These are phyloP conservation scores for Coemansia sp. DNA, from an alignment of 192 early-diverging fungal genomes.

Conservation along the genomic window DNA sequence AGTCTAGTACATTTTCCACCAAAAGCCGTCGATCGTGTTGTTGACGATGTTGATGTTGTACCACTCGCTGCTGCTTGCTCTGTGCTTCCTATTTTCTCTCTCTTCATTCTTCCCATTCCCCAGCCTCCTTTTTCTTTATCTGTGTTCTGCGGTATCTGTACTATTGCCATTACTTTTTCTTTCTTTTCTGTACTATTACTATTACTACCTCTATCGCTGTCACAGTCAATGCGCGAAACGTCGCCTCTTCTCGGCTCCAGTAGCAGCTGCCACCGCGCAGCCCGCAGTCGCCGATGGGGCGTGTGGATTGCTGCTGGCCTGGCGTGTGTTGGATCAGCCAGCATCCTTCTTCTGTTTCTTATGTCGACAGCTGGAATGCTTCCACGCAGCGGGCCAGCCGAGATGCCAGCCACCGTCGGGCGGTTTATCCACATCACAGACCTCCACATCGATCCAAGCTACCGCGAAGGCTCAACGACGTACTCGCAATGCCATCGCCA, in stretches of 20 bases:
- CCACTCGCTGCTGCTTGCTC: too few relatives aligned
- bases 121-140: too few relatives aligned
- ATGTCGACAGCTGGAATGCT: background rate
- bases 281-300: background rate
- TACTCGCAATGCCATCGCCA: slow-evolving; percentile 61
- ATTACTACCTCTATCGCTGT: background rate
- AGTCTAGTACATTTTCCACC: too few relatives aligned
- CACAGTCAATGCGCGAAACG: background rate
- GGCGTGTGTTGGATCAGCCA: background rate
- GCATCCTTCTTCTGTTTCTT: background rate
- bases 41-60: too few relatives aligned
- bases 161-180: background rate
- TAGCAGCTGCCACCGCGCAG: background rate
- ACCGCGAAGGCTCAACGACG: slow-evolving; percentile 54
- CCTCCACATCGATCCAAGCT: slow-evolving; percentile 66
- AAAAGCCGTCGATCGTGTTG: too few relatives aligned
- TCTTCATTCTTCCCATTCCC: too few relatives aligned
- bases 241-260: background rate
- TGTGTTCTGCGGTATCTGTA: too few relatives aligned
- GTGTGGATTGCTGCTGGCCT: slow-evolving; percentile 2
- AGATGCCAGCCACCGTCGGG: slow-evolving; percentile 44
- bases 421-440: slow-evolving; percentile 74
- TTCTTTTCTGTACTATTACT: background rate
- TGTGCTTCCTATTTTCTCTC: too few relatives aligned
- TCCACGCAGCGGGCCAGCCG: slow-evolving; percentile 11